These are phyloP conservation scores for Haematococcus lacustris DNA, from an alignment of 139 green algal species.

Conservation along the genomic window DNA sequence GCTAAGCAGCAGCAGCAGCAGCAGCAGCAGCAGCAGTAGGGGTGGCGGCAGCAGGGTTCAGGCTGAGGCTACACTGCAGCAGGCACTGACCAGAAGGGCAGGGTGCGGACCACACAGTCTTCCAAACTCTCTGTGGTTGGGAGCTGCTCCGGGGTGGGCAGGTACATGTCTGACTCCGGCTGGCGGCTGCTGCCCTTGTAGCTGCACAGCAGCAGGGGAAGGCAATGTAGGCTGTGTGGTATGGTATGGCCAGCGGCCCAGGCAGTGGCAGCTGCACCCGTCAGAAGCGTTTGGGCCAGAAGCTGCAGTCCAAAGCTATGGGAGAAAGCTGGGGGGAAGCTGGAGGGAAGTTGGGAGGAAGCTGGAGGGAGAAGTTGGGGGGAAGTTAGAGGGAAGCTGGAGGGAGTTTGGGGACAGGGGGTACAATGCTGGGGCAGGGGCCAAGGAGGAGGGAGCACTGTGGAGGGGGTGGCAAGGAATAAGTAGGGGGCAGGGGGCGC, in stretches of 20 bases:
- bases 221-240: neutral
- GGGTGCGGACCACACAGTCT: conserved; percentile 19
- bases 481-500: neutral
- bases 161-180: neutral
- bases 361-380: no score
- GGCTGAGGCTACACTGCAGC: neutral
- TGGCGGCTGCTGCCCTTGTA: neutral
- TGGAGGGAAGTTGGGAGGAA: no score
- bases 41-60: no score
- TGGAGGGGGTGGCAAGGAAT: neutral
- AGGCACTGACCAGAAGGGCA: conserved; percentile 19
- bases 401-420: neutral
- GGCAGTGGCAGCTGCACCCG: neutral
- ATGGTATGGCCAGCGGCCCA: neutral
- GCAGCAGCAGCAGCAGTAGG: no score
- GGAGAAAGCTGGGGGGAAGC: no score
- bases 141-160: neutral
- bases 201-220: no score
- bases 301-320: neutral
- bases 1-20: no score
- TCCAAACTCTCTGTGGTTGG: conserved; percentile 20
- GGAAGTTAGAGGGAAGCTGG: neutral
- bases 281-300: neutral
- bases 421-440: neutral
- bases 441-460: neutral